Evolutionary conservation across 441 rosid species (phyloP).

Genomic region (Flueggea neowawraea): DNA sequence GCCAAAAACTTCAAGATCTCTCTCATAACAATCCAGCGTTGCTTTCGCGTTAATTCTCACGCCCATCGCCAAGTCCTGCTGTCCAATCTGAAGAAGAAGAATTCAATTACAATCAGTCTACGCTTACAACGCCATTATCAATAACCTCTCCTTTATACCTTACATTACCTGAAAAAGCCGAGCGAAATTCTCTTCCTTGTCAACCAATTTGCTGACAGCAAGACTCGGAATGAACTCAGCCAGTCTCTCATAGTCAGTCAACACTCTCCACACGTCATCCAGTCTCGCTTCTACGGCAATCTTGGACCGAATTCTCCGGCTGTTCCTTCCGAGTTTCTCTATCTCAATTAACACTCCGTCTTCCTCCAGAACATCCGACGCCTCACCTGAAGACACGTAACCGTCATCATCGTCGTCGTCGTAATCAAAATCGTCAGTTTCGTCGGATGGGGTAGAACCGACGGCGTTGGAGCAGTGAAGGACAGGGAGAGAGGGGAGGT

Average conservation of each 20-base stretch:
- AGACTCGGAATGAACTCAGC: conserved; percentile 76
- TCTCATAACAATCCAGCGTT: conserved; percentile 82
- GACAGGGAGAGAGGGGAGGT: no score
- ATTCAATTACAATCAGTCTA: background rate
- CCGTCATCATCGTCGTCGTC: no score
- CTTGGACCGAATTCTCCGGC: conserved; percentile 63
- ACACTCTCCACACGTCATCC: conserved; percentile 62
- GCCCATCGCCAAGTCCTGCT: conserved; percentile 70
- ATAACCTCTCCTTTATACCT: no score
- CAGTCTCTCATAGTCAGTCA: conserved; percentile 79
- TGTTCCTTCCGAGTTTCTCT: conserved; percentile 54
- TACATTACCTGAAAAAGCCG: conserved; percentile 63
- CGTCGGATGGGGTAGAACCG: no score
- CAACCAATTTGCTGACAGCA: conserved; percentile 72
- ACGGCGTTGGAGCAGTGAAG: no score
- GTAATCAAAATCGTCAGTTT: no score
- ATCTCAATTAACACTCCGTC: conserved; percentile 57
- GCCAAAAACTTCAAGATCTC: conserved; percentile 59
- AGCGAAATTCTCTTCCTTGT: conserved; percentile 66
- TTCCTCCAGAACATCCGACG: conserved; percentile 24
- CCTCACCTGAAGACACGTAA: conserved; percentile 24
- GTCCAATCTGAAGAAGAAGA: conserved; percentile 54
- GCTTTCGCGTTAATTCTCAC: conserved; percentile 84
- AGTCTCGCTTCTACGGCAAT: conserved; percentile 62
- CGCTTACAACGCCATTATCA: background rate